Conservation (phyloP, 768 basidiomycete genomes). For the Naganishia antarctica region DNA sequence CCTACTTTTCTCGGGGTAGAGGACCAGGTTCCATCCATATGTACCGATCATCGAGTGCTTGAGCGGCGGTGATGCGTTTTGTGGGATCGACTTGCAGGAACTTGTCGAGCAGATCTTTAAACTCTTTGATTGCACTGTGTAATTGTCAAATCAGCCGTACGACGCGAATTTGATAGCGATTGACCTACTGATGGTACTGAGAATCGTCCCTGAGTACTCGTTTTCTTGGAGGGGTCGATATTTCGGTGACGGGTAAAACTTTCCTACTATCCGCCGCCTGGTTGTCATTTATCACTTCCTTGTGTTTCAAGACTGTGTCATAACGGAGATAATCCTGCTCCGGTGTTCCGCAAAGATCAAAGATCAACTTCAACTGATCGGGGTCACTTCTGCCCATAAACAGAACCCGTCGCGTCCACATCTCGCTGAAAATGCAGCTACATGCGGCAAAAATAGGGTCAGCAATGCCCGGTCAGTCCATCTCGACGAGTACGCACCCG, state of each 20-base stretch:
- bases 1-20: background rate
- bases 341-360: constrained; percentile 83
- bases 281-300: constrained; percentile 27
- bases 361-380: constrained; percentile 88
- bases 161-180: background rate
- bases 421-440: constrained; percentile 94
- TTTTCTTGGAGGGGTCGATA: background rate
- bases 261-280: constrained; percentile 12
- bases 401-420: constrained; percentile 82
- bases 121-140: constrained; percentile 1
- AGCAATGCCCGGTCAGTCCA: background rate
- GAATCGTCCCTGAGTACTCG: background rate
- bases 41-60: constrained; percentile 23
- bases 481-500: constrained; percentile 58
- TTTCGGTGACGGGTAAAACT: constrained; percentile 16
- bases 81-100: constrained; percentile 24
- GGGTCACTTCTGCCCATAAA: constrained; percentile 80
- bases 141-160: background rate
- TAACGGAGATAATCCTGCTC: constrained; percentile 12
- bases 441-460: background rate
- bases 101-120: constrained; percentile 19
- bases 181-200: background rate
- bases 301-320: constrained; percentile 12
- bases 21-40: constrained; percentile 19
- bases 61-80: constrained; percentile 22